Base-by-base conservation (phyloP, 2,329 filamentous ascomycete species). In the Geosmithia flava region DNA sequence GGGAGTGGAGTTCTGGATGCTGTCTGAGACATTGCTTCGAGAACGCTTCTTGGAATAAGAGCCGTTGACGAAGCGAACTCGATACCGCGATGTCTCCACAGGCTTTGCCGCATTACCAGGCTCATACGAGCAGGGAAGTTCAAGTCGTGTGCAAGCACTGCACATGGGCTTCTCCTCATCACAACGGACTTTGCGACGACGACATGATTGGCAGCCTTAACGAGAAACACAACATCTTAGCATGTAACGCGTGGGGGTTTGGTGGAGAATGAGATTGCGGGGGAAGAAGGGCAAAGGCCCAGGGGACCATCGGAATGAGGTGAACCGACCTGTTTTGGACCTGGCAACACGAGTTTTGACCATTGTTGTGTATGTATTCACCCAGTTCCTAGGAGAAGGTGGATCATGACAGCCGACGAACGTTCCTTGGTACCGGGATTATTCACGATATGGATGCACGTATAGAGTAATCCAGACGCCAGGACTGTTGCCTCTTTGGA, bases 131-230 rank as follows among this genome's bases (percentile, higher is more conserved):
- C 48, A 50, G 20, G 47, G 40, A 15, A 50, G 45, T 20, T 50
- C 44, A 17, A 50, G 29, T 19, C 48, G 48, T 45, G 42, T 30
- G 48, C 48, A 50, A 33, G 47, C 39, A 11, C 45, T 47, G 41
- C 48, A 50, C 19, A 45, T 39, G n/a, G 48, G 48, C 7, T 45
- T 45, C 41, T 44, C 45, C 48, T 50, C 48, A 40, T 50, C 48
- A 20, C 48, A 50, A 10, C 45, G 43, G 16, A 50, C 48, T 20
- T 50, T 50, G 20, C 48, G 44, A 3, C 42, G 45, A 17, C 48
- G 46, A 29, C n/a, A 40, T 27, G 44, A 27, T 15, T 23, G n/a
- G 44, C 33, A 46, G 47, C 30, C 30, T 42, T 40, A n/a, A 13
- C n/a, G 41, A n/a, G 13, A n/a, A 17, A 10, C 23, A 23, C 29